phyloP scores from a whole-genome alignment of 768 basidiomycete genomes.

The Lactarius sanguifluus region DNA sequence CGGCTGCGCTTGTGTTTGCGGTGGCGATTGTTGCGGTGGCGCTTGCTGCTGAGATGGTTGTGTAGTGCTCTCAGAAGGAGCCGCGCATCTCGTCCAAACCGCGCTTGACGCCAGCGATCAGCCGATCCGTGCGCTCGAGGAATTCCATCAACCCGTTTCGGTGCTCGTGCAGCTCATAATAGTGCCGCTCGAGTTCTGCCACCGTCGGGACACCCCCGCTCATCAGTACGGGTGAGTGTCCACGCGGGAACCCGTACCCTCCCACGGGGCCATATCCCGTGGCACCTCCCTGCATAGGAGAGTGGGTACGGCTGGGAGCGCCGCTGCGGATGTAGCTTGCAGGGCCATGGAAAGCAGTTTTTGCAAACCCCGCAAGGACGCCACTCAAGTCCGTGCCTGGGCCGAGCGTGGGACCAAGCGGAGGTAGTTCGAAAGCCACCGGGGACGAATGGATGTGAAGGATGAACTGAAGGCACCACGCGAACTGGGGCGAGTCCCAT shows the following conservation, averaged over 20 bases:
- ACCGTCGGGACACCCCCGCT: conserved; percentile 44
- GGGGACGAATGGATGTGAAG: conserved; percentile 26
- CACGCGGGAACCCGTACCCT: conserved; percentile 30
- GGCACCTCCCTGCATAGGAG: conserved; percentile 51
- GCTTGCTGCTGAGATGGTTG: conserved; percentile 1
- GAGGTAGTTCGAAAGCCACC: conserved; percentile 66
- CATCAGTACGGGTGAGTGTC: conserved; percentile 51
- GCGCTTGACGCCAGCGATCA: conserved; percentile 70
- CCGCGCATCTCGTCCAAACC: conserved; percentile 74
- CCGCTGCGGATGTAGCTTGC: conserved; percentile 60
- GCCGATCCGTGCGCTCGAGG: conserved; percentile 68
- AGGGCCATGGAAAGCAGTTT: conserved; percentile 35
- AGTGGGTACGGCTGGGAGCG: conserved; percentile 72
- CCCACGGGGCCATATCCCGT: conserved; percentile 39
- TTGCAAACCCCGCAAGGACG: conserved; percentile 21
- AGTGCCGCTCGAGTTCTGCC: conserved; percentile 71
- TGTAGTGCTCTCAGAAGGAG: conserved; percentile 29
- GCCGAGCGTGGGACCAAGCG: conserved; percentile 42
- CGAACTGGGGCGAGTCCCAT: conserved; percentile 22
- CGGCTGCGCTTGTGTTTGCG: not conserved
- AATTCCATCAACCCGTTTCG: conserved; percentile 68
- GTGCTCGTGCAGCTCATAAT: conserved; percentile 60
- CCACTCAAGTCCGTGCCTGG: conserved; percentile 33
- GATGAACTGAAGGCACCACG: conserved; percentile 25
- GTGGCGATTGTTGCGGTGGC: not conserved